A percentile compares a stretch with the other conserved stretches of the same genome.
Conservation (phyloP, 2,329 filamentous ascomycete genomes). For the Xylaria hypoxylon region DNA sequence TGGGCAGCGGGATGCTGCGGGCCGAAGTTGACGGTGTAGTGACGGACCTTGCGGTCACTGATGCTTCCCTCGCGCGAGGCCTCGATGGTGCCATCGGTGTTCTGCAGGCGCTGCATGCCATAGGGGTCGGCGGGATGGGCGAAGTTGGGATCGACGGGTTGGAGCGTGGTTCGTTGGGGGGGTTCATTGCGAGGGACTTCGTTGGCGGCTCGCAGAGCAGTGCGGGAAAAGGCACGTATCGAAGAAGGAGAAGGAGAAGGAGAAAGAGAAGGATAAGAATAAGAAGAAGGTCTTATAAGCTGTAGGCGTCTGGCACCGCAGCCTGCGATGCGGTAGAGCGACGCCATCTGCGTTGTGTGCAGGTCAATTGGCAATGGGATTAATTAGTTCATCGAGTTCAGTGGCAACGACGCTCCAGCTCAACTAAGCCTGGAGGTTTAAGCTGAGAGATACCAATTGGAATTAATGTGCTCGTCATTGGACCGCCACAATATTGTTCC, state of each 20-base stretch:
- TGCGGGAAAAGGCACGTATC: slow-evolving; percentile 72
- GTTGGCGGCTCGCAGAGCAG: slow-evolving; percentile 67
- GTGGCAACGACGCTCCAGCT: slow-evolving; percentile 33
- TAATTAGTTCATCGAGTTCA: slow-evolving; percentile 36
- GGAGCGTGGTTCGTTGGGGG: slow-evolving; percentile 69
- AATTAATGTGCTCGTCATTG: slow-evolving; percentile 49
- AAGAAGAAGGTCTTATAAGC: slow-evolving; percentile 42
- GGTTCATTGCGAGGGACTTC: slow-evolving; percentile 65
- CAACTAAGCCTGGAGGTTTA: slow-evolving; percentile 8
- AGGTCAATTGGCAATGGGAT: slow-evolving; percentile 48
- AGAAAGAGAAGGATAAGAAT: too few relatives aligned
- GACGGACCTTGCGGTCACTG: slow-evolving; percentile 84
- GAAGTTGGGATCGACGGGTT: slow-evolving; percentile 75
- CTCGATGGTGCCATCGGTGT: slow-evolving; percentile 57
- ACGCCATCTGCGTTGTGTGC: slow-evolving; percentile 68
- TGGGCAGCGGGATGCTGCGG: slow-evolving; percentile 98
- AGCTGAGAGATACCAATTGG: slow-evolving; percentile 23
- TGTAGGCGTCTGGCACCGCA: slow-evolving; percentile 75
- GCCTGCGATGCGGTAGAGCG: slow-evolving; percentile 78
- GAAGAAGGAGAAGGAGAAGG: slow-evolving; percentile 29
- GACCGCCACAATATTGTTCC: slow-evolving; percentile 45
- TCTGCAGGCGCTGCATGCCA: slow-evolving; percentile 58
- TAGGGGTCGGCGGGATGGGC: slow-evolving; percentile 62
- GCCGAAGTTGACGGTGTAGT: slow-evolving; percentile 99
- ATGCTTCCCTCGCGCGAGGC: slow-evolving; percentile 62